phyloP scores from a whole-genome alignment of 140 eudicot species.

The Anethum foeniculum region DNA sequence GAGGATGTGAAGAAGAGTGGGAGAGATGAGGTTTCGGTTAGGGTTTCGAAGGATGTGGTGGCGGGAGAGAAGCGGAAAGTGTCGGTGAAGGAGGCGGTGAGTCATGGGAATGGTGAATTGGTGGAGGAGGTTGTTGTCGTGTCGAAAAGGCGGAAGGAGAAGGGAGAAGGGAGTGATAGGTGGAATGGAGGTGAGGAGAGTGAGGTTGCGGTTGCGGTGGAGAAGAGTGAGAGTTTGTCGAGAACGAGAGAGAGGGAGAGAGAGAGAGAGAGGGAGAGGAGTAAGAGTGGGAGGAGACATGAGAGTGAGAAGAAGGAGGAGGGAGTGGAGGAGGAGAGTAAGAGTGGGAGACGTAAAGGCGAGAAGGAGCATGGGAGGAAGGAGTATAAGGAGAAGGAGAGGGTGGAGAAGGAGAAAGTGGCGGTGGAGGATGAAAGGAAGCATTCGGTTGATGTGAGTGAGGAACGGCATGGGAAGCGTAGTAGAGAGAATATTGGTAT shows the following conservation, averaged over 20 bases:
- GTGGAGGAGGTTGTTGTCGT: constrained; percentile 46
- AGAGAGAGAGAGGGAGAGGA: constrained; percentile 30
- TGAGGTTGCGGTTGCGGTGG: constrained; percentile 12
- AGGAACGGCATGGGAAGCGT: constrained; percentile 47
- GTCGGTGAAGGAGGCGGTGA: constrained; percentile 34
- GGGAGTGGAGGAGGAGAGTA: constrained; percentile 40
- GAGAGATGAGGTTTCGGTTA: constrained; percentile 37
- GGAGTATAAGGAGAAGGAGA: constrained; percentile 41
- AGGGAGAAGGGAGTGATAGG: constrained; percentile 53
- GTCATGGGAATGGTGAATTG: constrained; percentile 46
- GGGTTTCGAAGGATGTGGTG: constrained; percentile 44
- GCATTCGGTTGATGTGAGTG: constrained; percentile 28
- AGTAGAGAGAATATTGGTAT: constrained; percentile 52
- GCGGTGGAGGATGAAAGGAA: constrained; percentile 45
- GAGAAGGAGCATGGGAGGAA: constrained; percentile 50
- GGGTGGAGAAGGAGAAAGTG: constrained; percentile 46
- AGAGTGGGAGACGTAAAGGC: constrained; percentile 40
- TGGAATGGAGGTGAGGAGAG: constrained; percentile 73
- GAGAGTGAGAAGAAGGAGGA: constrained; percentile 41
- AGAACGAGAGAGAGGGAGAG: constrained; percentile 31
- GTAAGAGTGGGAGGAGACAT: constrained; percentile 54
- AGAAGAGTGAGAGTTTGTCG: constrained; percentile 10
- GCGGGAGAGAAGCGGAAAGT: constrained; percentile 57
- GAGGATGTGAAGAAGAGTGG: constrained; percentile 55
- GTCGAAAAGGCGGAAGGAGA: constrained; percentile 63